These are phyloP conservation scores for Camelina hispida DNA, from an alignment of 345 rosid species.

Conservation along the genomic window DNA sequence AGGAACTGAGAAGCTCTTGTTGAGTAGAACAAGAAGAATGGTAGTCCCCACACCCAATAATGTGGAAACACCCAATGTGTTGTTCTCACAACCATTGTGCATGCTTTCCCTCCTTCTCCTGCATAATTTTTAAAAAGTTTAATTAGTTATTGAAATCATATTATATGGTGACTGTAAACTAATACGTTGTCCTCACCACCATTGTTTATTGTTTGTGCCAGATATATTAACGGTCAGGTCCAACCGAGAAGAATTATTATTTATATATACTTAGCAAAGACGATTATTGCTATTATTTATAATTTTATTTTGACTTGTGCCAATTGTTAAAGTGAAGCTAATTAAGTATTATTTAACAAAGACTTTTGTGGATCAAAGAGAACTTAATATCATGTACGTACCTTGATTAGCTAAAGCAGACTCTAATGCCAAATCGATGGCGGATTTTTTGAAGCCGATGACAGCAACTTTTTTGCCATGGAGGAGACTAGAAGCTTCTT, in stretches of 20 bases:
- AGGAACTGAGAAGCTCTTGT: conserved; percentile 83
- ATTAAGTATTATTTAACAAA: background rate
- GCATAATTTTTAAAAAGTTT: background rate
- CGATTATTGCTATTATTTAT: background rate
- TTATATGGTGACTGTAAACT: background rate
- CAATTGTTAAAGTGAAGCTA: conserved; percentile 22
- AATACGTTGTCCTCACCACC: background rate
- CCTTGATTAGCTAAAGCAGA: conserved; percentile 91
- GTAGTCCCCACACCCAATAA: conserved; percentile 88
- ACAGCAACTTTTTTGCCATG: conserved; percentile 69
- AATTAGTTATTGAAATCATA: conserved; percentile 27
- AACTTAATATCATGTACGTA: conserved; percentile 24
- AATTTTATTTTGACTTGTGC: conserved; percentile 19
- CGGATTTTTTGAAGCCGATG: conserved; percentile 88
- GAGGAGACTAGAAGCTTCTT: conserved; percentile 60
- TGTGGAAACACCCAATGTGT: conserved; percentile 87
- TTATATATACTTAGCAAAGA: background rate
- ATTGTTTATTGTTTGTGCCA: conserved; percentile 21
- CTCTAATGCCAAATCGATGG: conserved; percentile 89
- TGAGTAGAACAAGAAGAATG: conserved; percentile 85
- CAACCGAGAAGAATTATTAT: conserved; percentile 6
- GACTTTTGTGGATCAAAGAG: conserved; percentile 5
- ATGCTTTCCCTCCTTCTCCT: conserved; percentile 68
- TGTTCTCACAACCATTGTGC: conserved; percentile 82
- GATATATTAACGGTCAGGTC: conserved; percentile 21